phyloP scores from a whole-genome alignment of 2,329 filamentous ascomycete genomes.

The Cladophialophora psammophila region DNA sequence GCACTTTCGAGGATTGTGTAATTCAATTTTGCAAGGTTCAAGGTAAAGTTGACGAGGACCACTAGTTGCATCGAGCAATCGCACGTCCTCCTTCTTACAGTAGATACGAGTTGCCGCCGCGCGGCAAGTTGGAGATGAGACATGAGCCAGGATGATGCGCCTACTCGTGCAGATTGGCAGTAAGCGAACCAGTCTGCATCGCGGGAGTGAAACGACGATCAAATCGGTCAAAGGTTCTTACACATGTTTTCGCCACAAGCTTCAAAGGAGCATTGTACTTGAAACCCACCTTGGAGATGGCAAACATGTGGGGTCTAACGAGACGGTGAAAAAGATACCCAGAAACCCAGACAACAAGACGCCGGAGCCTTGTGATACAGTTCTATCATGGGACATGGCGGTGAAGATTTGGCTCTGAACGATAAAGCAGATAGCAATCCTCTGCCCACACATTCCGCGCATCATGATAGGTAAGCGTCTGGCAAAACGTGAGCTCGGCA shows the following conservation, averaged over 20 bases:
- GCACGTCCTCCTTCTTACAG: background rate
- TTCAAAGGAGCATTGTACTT: background rate
- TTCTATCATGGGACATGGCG: conserved; percentile 1
- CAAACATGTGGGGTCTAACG: conserved; percentile 21
- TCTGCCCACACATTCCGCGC: background rate
- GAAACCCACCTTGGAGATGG: background rate
- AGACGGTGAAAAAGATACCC: conserved; percentile 21
- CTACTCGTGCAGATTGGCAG: background rate
- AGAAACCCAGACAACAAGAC: conserved; percentile 7
- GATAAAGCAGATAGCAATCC: background rate
- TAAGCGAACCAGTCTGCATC: conserved; percentile 5
- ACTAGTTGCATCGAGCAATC: background rate
- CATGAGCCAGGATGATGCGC: conserved; percentile 11
- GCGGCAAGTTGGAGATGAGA: conserved; percentile 14
- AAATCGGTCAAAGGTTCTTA: conserved; percentile 1
- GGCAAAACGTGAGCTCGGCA: background rate
- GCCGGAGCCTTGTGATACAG: conserved; percentile 4
- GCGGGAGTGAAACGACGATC: background rate
- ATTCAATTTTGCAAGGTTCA: background rate
- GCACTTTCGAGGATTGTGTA: conserved; percentile 7
- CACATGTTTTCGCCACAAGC: conserved; percentile 17
- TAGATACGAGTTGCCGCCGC: conserved; percentile 4
- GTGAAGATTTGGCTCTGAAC: background rate
- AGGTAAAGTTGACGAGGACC: background rate
- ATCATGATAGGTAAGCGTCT: background rate